Evolutionary conservation across 2,329 filamentous ascomycete species (phyloP), one percentile per base, ranked within the genome.

Genomic region (Ascochyta lentis): DNA sequence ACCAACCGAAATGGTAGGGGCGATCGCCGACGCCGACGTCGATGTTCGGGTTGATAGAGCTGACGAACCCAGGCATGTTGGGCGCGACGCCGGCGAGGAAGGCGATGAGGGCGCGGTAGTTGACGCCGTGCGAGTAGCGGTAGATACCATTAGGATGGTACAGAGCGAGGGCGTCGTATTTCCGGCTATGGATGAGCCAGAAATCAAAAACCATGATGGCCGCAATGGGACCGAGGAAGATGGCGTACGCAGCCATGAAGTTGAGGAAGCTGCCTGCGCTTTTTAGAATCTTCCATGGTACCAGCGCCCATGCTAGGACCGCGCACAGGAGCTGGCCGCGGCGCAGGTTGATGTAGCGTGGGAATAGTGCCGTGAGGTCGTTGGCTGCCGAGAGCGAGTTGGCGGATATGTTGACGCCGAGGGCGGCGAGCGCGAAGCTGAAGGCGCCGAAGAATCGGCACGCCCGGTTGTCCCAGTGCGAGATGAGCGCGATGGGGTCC

Each of bases 1-100:
- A 67, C 83, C 86, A 89, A n/a, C 87, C 86, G 66, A 89, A 86
- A 24, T 82, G 80, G 66, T 88, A 89, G 4, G 88, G 81, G 38
- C 76, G 71, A 0, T 79, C 74, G 0, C 87, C 86, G 0, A 75
- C 74, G 0, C 80, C 80, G 0, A 78, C 73, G 2, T 73, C 61
- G 16, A 80, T 74, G 13, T 51, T 66, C 0, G 72, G 57, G 47
- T 79, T 80, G 49, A 81, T 77, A 0, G 69, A 72, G 29, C 76
- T 68, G 15, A 80, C 78, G 54, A 88, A 76, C 0, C 84, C 86
- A 0, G 85, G 86, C 1, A 88, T 64, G 40, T 81, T 83, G 0
- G 86, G 85, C 1, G 74, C 80, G 0, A 87, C 80, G 6, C 83
- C 81, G 6, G 84, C 75, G n/a, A 86, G 41, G 60, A 88, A 84